Percentiles rank a stretch among this genome's conserved stretches.
Conservation (phyloP, 306 rosid species). For the Begonia loranthoides region DNA sequence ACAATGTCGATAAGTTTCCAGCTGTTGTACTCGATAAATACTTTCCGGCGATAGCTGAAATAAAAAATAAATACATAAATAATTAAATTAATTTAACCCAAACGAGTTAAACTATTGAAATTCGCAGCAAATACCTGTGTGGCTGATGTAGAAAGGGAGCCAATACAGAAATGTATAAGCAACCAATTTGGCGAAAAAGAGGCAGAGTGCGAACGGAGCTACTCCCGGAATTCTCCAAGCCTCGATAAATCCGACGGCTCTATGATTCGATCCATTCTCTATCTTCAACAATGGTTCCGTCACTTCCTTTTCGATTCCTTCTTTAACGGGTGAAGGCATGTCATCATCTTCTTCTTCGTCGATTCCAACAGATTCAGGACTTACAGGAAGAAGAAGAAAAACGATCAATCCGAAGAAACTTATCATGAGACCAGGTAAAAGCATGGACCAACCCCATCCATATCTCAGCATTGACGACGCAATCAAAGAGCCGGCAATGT, state of each 20-base stretch:
- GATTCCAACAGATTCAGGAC: slow-evolving; percentile 56
- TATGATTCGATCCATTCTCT: slow-evolving; percentile 19
- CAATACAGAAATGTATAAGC: slow-evolving; percentile 87
- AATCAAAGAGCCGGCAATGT: slow-evolving; percentile 76
- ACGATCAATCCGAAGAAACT: slow-evolving; percentile 49
- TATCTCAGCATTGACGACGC: slow-evolving; percentile 73
- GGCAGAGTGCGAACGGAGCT: slow-evolving; percentile 83
- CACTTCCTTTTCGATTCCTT: slow-evolving; percentile 24
- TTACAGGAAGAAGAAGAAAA: slow-evolving; percentile 52
- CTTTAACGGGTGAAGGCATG: slow-evolving; percentile 32
- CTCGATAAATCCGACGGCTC: slow-evolving; percentile 66
- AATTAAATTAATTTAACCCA: background rate
- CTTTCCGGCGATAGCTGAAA: slow-evolving; percentile 75
- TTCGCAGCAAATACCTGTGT: slow-evolving; percentile 39
- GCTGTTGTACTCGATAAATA: slow-evolving; percentile 58
- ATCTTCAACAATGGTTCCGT: slow-evolving; percentile 41
- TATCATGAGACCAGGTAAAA: slow-evolving; percentile 59
- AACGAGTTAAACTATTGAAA: background rate
- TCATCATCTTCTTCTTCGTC: slow-evolving; percentile 44
- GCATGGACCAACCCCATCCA: slow-evolving; percentile 99
- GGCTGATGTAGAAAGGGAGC: slow-evolving; percentile 79
- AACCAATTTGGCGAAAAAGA: slow-evolving; percentile 78
- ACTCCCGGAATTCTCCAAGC: slow-evolving; percentile 95
- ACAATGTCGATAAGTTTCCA: slow-evolving; percentile 65
- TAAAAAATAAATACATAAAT: background rate